A percentile compares a stretch with the other conserved stretches of the same genome.
These are phyloP conservation scores for Crassisporium funariophilum DNA, from an alignment of 768 basidiomycete genomes.

Conservation along the genomic window DNA sequence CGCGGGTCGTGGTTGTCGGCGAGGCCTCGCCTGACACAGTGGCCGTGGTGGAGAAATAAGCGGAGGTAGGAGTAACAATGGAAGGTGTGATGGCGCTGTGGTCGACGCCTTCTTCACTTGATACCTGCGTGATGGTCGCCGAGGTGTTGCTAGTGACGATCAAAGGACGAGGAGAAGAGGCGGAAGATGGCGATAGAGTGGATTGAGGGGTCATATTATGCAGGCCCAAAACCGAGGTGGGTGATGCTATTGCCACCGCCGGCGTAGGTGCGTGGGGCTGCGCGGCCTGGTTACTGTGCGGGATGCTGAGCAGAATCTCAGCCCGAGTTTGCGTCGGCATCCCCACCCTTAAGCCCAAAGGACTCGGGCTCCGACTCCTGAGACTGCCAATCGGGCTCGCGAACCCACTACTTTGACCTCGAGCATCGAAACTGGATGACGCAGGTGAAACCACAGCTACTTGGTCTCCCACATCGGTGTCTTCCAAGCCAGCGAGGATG, in stretches of 20 bases:
- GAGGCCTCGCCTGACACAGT: slow-evolving; percentile 10
- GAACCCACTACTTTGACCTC: slow-evolving; percentile 50
- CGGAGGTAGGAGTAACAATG: slow-evolving; percentile 49
- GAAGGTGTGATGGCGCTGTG: slow-evolving; percentile 23
- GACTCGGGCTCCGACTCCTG: slow-evolving; percentile 68
- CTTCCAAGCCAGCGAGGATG: slow-evolving; percentile 52
- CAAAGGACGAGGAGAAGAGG: slow-evolving; percentile 5
- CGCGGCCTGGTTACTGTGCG: too few species aligned
- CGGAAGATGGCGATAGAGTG: not conserved
- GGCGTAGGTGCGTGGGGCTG: slow-evolving; percentile 6
- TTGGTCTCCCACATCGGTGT: slow-evolving; percentile 52
- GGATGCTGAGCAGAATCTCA: slow-evolving; percentile 53
- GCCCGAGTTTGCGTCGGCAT: slow-evolving; percentile 32
- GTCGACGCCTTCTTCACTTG: too few species aligned
- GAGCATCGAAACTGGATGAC: slow-evolving; percentile 16
- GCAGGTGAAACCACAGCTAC: slow-evolving; percentile 67
- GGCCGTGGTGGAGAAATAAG: slow-evolving; percentile 42
- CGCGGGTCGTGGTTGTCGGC: slow-evolving; percentile 18
- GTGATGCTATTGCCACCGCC: too few species aligned
- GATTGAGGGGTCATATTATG: slow-evolving; percentile 9
- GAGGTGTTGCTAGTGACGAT: slow-evolving; percentile 7
- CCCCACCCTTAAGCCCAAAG: slow-evolving; percentile 34
- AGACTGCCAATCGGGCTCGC: slow-evolving; percentile 72
- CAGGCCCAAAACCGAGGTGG: slow-evolving; percentile 11
- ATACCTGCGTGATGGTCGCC: not conserved